Base-by-base conservation (phyloP, 768 basidiomycete genomes). In the Amanita inopinata region DNA sequence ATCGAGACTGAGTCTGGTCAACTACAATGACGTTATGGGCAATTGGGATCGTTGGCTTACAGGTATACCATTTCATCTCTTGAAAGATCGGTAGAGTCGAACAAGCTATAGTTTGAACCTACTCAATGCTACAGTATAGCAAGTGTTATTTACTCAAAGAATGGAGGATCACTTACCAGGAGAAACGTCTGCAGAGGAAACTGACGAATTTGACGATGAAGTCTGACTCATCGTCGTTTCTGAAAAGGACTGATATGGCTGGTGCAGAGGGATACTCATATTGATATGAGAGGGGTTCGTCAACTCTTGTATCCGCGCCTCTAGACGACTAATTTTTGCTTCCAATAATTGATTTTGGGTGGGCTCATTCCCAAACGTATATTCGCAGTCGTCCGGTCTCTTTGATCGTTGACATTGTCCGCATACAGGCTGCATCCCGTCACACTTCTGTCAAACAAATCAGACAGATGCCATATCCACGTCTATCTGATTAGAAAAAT, bases 371-470 rank as follows among this genome's bases (percentile, higher is more conserved):
- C 63, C 66, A 32, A 67, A 63, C 0, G 66, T 65, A 49, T 80
- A 80, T 59, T 80, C 76, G 47, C 78, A 80, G 47, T 80, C 78
- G 5, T 73, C 74, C 0, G 55, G 51, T n/a, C 71, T 60, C 46
- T 68, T 62, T 1, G 65, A 65, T 6, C 67, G 59, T 4, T 59
- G 50, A 51, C 78, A 80, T 49, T 68, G 74, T 0, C 65, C 63
- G 41, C 78, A 80, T 2, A 70, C 53, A 0, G 78, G 78, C 17
- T 62, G 67, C 3, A 49, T 55, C 1, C 76, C 75, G 51, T 80
- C 76, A 38, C 78, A 80, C 57, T 65, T 65, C 77, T 80, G 44
- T 18, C 3, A 4, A 33, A 17, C 28, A 30, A 25, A 18, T 8
- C 22, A 2, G 25, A 17, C 14, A 20, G 15, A 30, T 15, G 36